Evolutionary conservation across 1,284 basidiomycete species (phyloP).

Genomic region (Fomes fomentarius): DNA sequence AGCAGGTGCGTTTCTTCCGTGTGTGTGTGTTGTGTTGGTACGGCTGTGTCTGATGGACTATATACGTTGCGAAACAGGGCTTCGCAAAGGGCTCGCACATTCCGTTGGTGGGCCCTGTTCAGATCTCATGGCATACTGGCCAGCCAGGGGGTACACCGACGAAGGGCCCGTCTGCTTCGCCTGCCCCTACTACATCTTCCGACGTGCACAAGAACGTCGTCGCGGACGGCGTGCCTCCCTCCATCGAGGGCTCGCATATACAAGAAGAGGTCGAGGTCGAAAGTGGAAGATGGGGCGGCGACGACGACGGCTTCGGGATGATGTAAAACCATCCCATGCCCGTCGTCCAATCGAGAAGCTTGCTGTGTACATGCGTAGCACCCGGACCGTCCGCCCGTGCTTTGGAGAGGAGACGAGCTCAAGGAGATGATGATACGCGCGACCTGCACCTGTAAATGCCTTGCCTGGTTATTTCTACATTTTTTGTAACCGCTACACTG

Average conservation of each 20-base stretch:
- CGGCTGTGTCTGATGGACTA: background rate
- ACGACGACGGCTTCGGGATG: slow-evolving; percentile 71
- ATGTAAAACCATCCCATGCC: slow-evolving; percentile 35
- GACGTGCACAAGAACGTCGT: slow-evolving; percentile 14
- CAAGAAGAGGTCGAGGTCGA: slow-evolving; percentile 58
- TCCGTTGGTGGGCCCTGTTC: slow-evolving; percentile 63
- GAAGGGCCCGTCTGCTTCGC: slow-evolving; percentile 20
- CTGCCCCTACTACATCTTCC: slow-evolving; percentile 20
- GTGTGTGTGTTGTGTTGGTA: background rate
- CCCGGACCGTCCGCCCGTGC: no score
- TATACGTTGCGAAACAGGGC: slow-evolving; percentile 45
- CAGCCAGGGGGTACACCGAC: slow-evolving; percentile 30
- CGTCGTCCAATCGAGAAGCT: no score
- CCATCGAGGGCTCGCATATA: slow-evolving; percentile 23
- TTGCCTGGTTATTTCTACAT: slow-evolving; percentile 3
- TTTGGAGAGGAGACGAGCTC: no score
- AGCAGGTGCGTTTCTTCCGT: slow-evolving; percentile 54
- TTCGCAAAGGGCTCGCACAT: slow-evolving; percentile 69
- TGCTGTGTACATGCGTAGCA: background rate
- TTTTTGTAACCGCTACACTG: slow-evolving; percentile 1
- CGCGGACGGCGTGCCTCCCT: slow-evolving; percentile 9
- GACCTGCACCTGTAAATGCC: background rate
- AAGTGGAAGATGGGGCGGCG: slow-evolving; percentile 65
- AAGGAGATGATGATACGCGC: background rate
- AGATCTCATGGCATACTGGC: slow-evolving; percentile 65